Conservation (phyloP, 345 rosid genomes). For the Eucalyptus sp. region DNA sequence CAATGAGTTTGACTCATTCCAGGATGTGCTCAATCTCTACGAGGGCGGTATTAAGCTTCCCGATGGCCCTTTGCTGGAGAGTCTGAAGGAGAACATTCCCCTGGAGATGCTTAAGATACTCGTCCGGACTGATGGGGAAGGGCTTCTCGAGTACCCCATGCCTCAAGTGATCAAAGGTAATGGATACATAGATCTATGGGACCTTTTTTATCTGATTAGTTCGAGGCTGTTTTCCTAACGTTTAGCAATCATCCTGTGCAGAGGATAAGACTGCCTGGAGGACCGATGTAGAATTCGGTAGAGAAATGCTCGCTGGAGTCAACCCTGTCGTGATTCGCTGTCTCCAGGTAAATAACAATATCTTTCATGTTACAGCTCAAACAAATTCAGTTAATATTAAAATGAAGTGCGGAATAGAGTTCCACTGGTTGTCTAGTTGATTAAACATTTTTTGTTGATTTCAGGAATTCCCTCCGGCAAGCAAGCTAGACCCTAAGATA, state of each 20-base stretch:
- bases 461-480: constrained; percentile 29
- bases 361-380: neutral
- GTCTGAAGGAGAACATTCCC: constrained; percentile 10
- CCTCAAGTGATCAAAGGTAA: constrained; percentile 30
- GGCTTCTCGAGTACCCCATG: constrained; percentile 10
- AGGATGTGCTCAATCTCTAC: constrained; percentile 17
- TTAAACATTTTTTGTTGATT: neutral
- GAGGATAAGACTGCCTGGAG: constrained; percentile 30
- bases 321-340: constrained; percentile 21
- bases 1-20: constrained; percentile 24
- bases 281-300: constrained; percentile 27
- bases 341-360: constrained; percentile 5
- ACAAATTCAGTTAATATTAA: neutral
- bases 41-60: constrained; percentile 24
- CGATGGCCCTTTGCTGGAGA: constrained; percentile 1
- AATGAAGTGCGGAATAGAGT: neutral
- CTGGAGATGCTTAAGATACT: constrained; percentile 23
- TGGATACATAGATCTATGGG: neutral
- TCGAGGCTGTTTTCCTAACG: neutral
- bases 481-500: constrained; percentile 3
- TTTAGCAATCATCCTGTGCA: neutral
- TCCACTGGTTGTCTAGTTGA: neutral
- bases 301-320: constrained; percentile 31
- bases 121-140: constrained; percentile 17
- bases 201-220: neutral